Percentiles rank a stretch among this genome's conserved stretches.
These are phyloP conservation scores for Cyclotella sp. DNA, from an alignment of 108 stramenopile species.

Conservation along the genomic window DNA sequence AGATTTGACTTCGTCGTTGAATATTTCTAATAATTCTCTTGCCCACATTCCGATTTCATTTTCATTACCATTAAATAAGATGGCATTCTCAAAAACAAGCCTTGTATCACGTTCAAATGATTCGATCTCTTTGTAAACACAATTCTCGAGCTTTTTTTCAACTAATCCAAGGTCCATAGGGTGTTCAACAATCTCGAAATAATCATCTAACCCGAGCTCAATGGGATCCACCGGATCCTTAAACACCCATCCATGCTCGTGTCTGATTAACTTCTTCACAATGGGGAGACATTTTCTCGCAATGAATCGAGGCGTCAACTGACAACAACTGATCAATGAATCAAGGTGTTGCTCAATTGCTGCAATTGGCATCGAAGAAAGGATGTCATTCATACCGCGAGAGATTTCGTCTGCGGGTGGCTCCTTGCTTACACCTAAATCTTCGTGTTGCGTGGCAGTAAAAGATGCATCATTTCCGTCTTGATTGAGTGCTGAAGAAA, in stretches of 20 bases:
- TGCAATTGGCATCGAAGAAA: constrained; percentile 70
- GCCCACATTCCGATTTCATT: constrained; percentile 87
- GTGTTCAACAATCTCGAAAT: constrained; percentile 92
- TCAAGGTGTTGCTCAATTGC: constrained; percentile 81
- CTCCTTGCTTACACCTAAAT: constrained; percentile 3
- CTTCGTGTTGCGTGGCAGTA: too few species aligned
- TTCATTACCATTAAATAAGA: constrained; percentile 85
- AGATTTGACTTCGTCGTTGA: constrained; percentile 64
- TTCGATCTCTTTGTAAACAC: constrained; percentile 73
- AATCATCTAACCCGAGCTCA: constrained; percentile 92
- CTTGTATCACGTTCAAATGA: constrained; percentile 68
- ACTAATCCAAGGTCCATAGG: constrained; percentile 87
- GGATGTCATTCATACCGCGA: constrained; percentile 18
- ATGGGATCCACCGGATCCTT: constrained; percentile 94
- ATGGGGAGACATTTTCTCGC: constrained; percentile 83
- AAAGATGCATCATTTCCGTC: too few species aligned
- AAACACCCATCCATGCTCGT: constrained; percentile 91
- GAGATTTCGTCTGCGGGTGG: neutral
- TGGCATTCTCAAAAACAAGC: constrained; percentile 89
- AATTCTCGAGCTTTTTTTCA: constrained; percentile 78
- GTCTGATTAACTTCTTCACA: constrained; percentile 78
- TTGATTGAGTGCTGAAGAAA: too few species aligned
- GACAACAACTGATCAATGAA: constrained; percentile 67
- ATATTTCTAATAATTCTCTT: constrained; percentile 64
- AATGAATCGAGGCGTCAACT: constrained; percentile 75